phyloP scores from a whole-genome alignment of 1,139 yeast species.

The Saccharomyces hybrid region DNA sequence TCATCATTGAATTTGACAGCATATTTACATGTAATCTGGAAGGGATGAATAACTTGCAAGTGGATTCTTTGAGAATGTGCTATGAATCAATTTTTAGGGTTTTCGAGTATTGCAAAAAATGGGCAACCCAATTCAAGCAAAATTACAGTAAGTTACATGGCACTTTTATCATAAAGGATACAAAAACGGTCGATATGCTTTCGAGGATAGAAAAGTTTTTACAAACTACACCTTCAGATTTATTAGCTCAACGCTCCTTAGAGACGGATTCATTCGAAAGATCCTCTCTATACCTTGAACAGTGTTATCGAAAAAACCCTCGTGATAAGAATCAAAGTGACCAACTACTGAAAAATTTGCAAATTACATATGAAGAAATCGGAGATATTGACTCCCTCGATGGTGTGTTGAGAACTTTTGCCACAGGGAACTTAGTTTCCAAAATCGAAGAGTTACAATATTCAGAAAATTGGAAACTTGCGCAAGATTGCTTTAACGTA shows the following conservation, averaged over 20 bases:
- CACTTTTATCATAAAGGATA: slow-evolving; percentile 24
- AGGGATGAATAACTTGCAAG: slow-evolving; percentile 42
- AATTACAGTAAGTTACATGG: slow-evolving; percentile 22
- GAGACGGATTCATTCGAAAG: slow-evolving; percentile 84
- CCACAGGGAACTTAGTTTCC: slow-evolving; percentile 60
- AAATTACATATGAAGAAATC: slow-evolving; percentile 74
- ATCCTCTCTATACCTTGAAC: slow-evolving; percentile 82
- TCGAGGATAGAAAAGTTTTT: slow-evolving; percentile 40
- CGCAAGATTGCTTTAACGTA: slow-evolving; percentile 78
- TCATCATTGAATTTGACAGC: slow-evolving; percentile 50
- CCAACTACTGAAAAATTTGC: slow-evolving; percentile 49
- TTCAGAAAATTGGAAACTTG: slow-evolving; percentile 80
- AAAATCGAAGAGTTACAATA: slow-evolving; percentile 76
- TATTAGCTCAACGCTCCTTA: slow-evolving; percentile 71
- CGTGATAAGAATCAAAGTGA: slow-evolving; percentile 32
- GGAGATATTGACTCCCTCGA: slow-evolving; percentile 88
- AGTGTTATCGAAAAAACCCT: slow-evolving; percentile 47
- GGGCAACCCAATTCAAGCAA: slow-evolving; percentile 43
- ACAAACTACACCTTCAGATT: slow-evolving; percentile 51
- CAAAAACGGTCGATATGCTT: slow-evolving; percentile 16
- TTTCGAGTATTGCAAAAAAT: slow-evolving; percentile 76
- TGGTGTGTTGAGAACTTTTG: slow-evolving; percentile 71
- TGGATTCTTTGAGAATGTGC: slow-evolving; percentile 55
- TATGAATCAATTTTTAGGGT: slow-evolving; percentile 70
- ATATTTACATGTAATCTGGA: slow-evolving; percentile 47